Base-by-base conservation (phyloP, 768 basidiomycete species). In the Sarcodon sp. region DNA sequence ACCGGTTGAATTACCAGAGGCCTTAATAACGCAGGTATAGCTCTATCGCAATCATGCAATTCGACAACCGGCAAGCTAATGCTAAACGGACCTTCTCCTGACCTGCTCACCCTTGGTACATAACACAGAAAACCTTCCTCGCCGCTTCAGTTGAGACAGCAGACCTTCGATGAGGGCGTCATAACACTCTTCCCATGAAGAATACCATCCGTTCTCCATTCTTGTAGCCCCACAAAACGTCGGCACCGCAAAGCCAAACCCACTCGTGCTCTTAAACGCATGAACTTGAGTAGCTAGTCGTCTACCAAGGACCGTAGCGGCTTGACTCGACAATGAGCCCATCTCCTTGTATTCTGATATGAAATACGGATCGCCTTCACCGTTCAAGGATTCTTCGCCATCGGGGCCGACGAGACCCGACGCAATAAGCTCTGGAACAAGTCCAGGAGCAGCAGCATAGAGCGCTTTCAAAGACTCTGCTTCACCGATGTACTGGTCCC, bases 141-240 rank as follows among this genome's bases (percentile, higher is more conserved):
- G 62, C n/a, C 59, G 58, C 50, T 58, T 51, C 27, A 80, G 62
- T 48, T 71, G 71, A 34, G 59, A 57, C 43, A 84, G 60, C 45
- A 89, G 60, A 51, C 77, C 77, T 33, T 68, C 69, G 32, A 87
- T 70, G 70, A 84, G 72, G 11, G 68, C 66, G 57, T 68, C 68
- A 58, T 72, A 88, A 54, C 84, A 86, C 49, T 72, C 66, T 45
- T 80, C 76, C 87, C 87, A 89, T 1, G 68, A 77, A 15, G 73
- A 64, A 55, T 71, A 80, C 82, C 83, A 85, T 5, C 84, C 85
- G 53, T 87, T 87, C 37, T 71, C 67, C 49, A 83, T 68, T 43
- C 76, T 71, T 1, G 87, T 88, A 4, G 69, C 69, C 6, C 87
- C 87, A 52, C 87, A 89, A 57, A 77, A 87, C 4, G 86, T 88